These are phyloP conservation scores for Lactifluus hygrophoroides DNA, from an alignment of 768 basidiomycete genomes.

Conservation along the genomic window DNA sequence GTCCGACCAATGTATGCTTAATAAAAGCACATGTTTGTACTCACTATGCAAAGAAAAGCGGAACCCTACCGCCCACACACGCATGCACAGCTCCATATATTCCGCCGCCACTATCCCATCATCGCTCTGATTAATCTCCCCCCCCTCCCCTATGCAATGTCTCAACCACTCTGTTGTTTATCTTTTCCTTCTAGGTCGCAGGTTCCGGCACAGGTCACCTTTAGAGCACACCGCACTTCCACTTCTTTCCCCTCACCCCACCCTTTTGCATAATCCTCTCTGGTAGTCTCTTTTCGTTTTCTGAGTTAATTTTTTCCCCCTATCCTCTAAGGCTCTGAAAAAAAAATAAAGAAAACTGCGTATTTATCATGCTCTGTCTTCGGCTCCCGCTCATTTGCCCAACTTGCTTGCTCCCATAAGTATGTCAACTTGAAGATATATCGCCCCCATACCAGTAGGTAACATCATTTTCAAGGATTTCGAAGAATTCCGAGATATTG, in stretches of 20 bases:
- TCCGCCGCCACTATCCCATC: neutral
- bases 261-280: neutral
- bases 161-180: conserved; percentile 4
- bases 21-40: conserved; percentile 14
- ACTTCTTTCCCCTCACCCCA: neutral
- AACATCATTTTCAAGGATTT: too few relatives aligned
- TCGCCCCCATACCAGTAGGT: too few relatives aligned
- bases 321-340: neutral
- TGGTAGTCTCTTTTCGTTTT: neutral
- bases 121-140: conserved; percentile 7
- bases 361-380: conserved; percentile 2
- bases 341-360: neutral
- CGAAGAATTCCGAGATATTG: too few relatives aligned
- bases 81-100: conserved; percentile 3
- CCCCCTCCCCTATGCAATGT: neutral
- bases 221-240: neutral
- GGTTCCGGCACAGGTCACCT: conserved; percentile 11
- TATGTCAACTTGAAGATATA: too few relatives aligned
- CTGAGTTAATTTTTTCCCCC: neutral
- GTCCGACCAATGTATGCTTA: conserved; percentile 11
- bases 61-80: neutral
- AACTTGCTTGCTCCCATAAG: neutral
- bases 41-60: conserved; percentile 14
- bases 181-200: conserved; percentile 5
- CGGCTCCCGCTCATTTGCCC: neutral